Evolutionary conservation across 116 monocot genomes (phyloP).

Genomic region (Zostera marina): DNA sequence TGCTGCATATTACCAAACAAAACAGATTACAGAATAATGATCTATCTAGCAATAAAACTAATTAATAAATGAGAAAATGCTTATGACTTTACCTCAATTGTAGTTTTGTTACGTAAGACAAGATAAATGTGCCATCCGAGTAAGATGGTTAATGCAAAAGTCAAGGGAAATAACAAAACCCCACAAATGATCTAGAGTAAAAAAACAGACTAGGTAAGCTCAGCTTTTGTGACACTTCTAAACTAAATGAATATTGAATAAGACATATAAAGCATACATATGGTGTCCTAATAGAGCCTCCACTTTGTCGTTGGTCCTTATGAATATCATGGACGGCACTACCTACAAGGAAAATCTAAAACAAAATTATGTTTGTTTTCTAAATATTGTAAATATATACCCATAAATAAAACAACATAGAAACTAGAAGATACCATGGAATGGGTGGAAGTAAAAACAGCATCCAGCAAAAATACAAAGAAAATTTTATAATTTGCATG

Average conservation of each 20-base stretch:
- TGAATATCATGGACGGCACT: constrained; percentile 44
- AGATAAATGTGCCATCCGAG: constrained; percentile 90
- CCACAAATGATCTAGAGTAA: constrained; percentile 68
- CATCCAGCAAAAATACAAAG: constrained; percentile 68
- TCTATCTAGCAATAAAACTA: not conserved
- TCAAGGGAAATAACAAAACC: constrained; percentile 59
- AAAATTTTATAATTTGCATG: constrained; percentile 87
- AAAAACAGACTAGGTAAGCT: not conserved
- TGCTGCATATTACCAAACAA: constrained; percentile 35
- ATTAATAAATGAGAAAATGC: not conserved
- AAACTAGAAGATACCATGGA: constrained; percentile 32
- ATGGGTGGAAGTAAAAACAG: constrained; percentile 53
- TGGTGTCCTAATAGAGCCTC: constrained; percentile 49
- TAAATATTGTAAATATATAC: not conserved
- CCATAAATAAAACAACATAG: not conserved
- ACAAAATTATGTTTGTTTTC: not conserved
- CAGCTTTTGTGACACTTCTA: not conserved
- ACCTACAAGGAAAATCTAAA: constrained; percentile 59
- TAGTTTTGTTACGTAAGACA: constrained; percentile 78
- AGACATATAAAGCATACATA: constrained; percentile 27
- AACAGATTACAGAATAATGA: not conserved
- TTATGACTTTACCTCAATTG: constrained; percentile 49
- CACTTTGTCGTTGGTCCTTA: constrained; percentile 36
- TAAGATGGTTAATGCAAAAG: constrained; percentile 64
- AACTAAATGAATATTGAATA: too few relatives aligned